Evolutionary conservation across 208 protist genomes (phyloP).

Genomic region (Balamuthia mandrillaris): DNA sequence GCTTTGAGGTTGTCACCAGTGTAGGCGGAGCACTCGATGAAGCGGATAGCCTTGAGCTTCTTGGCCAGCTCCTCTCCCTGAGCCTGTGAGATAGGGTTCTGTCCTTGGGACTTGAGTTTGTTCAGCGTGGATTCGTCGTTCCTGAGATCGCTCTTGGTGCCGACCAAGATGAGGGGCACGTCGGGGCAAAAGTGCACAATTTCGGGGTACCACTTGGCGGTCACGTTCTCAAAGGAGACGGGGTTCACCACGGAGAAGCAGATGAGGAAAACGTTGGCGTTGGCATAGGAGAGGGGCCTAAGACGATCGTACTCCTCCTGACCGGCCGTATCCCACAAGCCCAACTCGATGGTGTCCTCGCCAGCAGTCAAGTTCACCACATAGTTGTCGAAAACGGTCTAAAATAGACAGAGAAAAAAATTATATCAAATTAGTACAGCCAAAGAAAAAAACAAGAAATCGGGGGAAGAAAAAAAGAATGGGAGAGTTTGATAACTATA

Average conservation of each 20-base stretch:
- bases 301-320: conserved; percentile 71
- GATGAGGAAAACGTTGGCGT: conserved; percentile 76
- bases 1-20: conserved; percentile 72
- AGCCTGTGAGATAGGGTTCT: conserved; percentile 61
- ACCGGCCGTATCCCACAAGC: conserved; percentile 75
- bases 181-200: conserved; percentile 51
- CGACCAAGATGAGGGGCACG: conserved; percentile 64
- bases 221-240: conserved; percentile 70
- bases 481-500: not conserved
- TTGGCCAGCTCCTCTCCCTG: conserved; percentile 70
- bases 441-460: not conserved
- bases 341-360: conserved; percentile 67
- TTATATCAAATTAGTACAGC: not conserved
- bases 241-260: conserved; percentile 77
- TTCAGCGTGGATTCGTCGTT: conserved; percentile 60
- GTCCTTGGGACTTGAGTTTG: conserved; percentile 48
- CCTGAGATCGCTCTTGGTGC: conserved; percentile 67
- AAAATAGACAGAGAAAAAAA: not conserved
- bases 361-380: conserved; percentile 72
- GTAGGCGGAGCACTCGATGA: conserved; percentile 86
- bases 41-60: conserved; percentile 76
- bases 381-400: conserved; percentile 62
- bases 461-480: not conserved
- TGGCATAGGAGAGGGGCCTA: conserved; percentile 80
- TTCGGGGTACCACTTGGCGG: conserved; percentile 55